Evolutionary conservation across 176 grass and related monocot genomes (phyloP).

Genomic region (Sorghum bicolor): DNA sequence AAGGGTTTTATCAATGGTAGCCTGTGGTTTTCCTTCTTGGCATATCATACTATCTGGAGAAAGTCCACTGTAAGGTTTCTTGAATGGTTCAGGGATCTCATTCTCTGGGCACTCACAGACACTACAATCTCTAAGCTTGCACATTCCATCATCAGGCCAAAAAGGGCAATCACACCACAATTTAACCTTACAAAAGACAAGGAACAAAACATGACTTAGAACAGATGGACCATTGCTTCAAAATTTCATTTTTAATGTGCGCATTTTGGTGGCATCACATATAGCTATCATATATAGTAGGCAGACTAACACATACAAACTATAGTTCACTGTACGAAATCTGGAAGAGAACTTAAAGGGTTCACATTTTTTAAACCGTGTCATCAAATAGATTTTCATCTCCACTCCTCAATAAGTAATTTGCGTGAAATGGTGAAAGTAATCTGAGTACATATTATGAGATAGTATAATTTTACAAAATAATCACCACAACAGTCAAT

Average conservation of each 20-base stretch:
- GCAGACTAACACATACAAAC: neutral
- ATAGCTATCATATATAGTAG: neutral
- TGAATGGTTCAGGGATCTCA: constrained; percentile 86
- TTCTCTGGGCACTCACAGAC: constrained; percentile 93
- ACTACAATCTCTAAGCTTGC: constrained; percentile 77
- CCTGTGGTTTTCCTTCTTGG: constrained; percentile 80
- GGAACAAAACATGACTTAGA: neutral
- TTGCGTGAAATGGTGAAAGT: too few species aligned
- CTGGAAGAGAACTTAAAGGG: too few species aligned
- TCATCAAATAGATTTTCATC: too few species aligned
- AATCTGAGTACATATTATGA: too few species aligned
- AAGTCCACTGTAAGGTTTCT: constrained; percentile 56
- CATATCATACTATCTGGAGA: constrained; percentile 64
- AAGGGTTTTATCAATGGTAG: constrained; percentile 84
- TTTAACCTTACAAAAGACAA: constrained; percentile 62
- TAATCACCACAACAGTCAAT: neutral
- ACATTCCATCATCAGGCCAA: constrained; percentile 98
- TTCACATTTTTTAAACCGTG: too few species aligned
- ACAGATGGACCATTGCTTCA: neutral
- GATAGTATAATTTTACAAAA: neutral
- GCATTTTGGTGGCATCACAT: neutral
- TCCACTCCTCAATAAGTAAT: too few species aligned
- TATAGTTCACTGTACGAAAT: too few species aligned
- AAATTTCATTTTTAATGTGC: neutral
- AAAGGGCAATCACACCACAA: constrained; percentile 96